A percentile compares a stretch with the other conserved stretches of the same genome.
Conservation (phyloP, 495 filamentous ascomycete genomes). For the Cercophora scortea region DNA sequence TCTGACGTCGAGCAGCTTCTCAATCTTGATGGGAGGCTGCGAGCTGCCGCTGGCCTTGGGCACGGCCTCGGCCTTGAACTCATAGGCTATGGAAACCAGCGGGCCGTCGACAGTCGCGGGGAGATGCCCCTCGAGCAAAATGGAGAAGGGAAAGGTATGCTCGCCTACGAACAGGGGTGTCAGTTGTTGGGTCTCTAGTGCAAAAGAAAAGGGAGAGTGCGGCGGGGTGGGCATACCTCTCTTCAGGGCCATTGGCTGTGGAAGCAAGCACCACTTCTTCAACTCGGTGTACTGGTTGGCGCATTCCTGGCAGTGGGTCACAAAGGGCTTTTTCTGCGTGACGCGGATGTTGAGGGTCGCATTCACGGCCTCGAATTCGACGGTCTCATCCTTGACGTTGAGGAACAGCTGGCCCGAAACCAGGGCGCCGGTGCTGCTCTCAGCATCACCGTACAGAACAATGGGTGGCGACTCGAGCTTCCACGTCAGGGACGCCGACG, state of each 20-base stretch:
- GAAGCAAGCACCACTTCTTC: constrained; percentile 71
- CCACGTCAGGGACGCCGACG: constrained; percentile 57
- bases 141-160: constrained; percentile 87
- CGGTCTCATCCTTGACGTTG: constrained; percentile 52
- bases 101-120: constrained; percentile 71
- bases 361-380: constrained; percentile 61
- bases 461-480: constrained; percentile 85
- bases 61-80: constrained; percentile 65
- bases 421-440: constrained; percentile 75
- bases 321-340: constrained; percentile 72
- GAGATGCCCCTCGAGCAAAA: constrained; percentile 77
- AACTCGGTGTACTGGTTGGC: constrained; percentile 58
- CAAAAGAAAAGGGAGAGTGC: background rate
- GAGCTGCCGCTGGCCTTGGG: constrained; percentile 40
- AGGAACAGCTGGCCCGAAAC: constrained; percentile 78
- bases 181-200: constrained; percentile 2
- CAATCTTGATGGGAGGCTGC: constrained; percentile 43
- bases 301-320: constrained; percentile 69
- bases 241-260: constrained; percentile 53
- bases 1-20: constrained; percentile 58
- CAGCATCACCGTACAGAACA: constrained; percentile 69
- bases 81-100: constrained; percentile 70
- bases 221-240: constrained; percentile 36
- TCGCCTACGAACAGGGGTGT: constrained; percentile 29
- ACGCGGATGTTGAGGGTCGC: constrained; percentile 60